phyloP scores from a whole-genome alignment of 441 rosid genomes.

The Bruguiera hainesii region DNA sequence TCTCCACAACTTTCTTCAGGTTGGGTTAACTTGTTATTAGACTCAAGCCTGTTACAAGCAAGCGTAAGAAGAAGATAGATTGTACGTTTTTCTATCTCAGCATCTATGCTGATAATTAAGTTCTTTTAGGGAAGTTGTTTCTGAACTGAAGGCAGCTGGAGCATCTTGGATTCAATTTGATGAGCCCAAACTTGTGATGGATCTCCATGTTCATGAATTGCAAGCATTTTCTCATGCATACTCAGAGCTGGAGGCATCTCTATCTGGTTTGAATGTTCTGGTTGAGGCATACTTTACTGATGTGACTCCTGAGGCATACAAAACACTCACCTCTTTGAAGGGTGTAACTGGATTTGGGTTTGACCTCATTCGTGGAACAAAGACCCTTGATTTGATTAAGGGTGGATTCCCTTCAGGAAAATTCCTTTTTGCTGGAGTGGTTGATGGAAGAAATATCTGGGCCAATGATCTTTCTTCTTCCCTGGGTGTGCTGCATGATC shows the following conservation, averaged over 20 bases:
- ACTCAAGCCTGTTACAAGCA: background rate
- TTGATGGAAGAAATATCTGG: constrained; percentile 99
- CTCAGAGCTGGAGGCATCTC: constrained; percentile 62
- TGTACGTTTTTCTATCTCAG: background rate
- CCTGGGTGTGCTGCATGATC: constrained; percentile 43
- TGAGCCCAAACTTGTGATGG: constrained; percentile 90
- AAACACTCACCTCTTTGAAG: constrained; percentile 80
- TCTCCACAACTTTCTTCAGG: background rate
- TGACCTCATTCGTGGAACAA: constrained; percentile 84
- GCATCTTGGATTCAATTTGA: constrained; percentile 95
- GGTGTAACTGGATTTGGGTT: constrained; percentile 85
- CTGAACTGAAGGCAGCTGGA: constrained; percentile 90
- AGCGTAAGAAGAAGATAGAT: background rate
- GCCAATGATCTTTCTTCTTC: constrained; percentile 89
- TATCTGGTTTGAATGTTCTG: constrained; percentile 80
- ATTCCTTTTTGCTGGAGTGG: constrained; percentile 91
- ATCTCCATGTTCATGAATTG: constrained; percentile 69
- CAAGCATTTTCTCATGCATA: constrained; percentile 77
- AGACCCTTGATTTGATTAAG: constrained; percentile 79
- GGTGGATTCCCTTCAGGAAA: constrained; percentile 75
- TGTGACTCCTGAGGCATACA: constrained; percentile 72
- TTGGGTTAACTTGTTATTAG: background rate
- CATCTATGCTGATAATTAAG: constrained; percentile 13
- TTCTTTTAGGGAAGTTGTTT: constrained; percentile 66
- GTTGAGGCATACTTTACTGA: constrained; percentile 93